phyloP scores from a whole-genome alignment of 129 eudicot species.

The Glebionis coronaria region DNA sequence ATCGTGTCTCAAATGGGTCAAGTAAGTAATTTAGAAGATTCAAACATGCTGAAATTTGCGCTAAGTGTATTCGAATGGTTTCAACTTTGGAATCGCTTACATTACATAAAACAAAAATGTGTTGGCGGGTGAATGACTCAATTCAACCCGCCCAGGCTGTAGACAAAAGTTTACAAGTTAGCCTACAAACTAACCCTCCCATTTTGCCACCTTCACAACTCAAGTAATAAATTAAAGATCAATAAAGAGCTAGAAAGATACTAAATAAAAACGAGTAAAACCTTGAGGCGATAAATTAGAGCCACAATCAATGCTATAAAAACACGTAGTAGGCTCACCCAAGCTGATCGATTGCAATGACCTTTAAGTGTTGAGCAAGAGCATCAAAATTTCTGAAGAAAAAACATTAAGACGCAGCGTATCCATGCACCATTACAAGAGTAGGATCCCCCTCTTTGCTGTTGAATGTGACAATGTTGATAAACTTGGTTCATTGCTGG shows the following conservation, averaged over 20 bases:
- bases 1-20: no score
- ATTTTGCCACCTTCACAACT: neutral
- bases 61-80: neutral
- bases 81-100: neutral
- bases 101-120: neutral
- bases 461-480: conserved; percentile 79
- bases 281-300: conserved; percentile 73
- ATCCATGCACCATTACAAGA: conserved; percentile 93
- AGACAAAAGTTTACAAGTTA: neutral
- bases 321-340: conserved; percentile 48
- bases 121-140: neutral
- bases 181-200: neutral
- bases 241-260: neutral
- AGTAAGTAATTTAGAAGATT: no score
- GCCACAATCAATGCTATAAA: neutral
- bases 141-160: neutral
- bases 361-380: conserved; percentile 74
- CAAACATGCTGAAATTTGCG: neutral
- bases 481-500: conserved; percentile 76
- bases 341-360: conserved; percentile 91
- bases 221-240: neutral
- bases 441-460: conserved; percentile 83
- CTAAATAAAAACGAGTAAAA: conserved; percentile 16
- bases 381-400: conserved; percentile 93
- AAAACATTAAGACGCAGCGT: conserved; percentile 96